A percentile compares a stretch with the other conserved stretches of the same genome.
These are phyloP conservation scores for Aspergillus cavernicola DNA, from an alignment of 495 filamentous ascomycete genomes.

Conservation along the genomic window DNA sequence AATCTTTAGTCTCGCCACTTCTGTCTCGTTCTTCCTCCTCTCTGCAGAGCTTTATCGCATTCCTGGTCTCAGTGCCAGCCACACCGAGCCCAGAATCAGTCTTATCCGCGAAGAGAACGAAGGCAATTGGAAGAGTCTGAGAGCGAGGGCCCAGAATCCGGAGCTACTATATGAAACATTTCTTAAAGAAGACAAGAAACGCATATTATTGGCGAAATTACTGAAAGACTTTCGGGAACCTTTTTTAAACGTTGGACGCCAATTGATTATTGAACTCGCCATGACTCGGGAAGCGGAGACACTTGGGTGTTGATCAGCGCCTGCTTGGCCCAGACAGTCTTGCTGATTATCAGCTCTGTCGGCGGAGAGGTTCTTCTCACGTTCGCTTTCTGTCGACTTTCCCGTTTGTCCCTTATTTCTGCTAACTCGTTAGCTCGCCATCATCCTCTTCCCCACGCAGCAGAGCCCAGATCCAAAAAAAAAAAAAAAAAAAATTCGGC, in stretches of 20 bases:
- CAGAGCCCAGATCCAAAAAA: neutral
- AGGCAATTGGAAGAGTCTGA: neutral
- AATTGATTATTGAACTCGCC: slow-evolving; percentile 24
- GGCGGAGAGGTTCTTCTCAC: slow-evolving; percentile 21
- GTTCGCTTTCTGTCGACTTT: slow-evolving; percentile 28
- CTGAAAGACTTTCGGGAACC: slow-evolving; percentile 12
- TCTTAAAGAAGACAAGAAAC: slow-evolving; percentile 1
- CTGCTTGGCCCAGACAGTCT: slow-evolving; percentile 24
- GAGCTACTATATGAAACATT: slow-evolving; percentile 2
- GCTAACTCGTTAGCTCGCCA: neutral
- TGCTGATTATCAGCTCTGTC: slow-evolving; percentile 18
- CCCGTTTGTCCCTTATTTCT: slow-evolving; percentile 4
- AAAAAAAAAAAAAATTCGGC: slow-evolving; percentile 6
- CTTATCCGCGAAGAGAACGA: neutral
- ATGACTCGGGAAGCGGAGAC: slow-evolving; percentile 26
- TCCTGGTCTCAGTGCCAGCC: slow-evolving; percentile 8
- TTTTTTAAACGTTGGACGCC: slow-evolving; percentile 7
- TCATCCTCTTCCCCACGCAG: neutral
- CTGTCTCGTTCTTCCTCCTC: neutral
- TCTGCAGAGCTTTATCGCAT: slow-evolving; percentile 31
- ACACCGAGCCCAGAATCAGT: neutral
- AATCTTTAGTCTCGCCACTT: slow-evolving; percentile 8
- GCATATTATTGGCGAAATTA: slow-evolving; percentile 6
- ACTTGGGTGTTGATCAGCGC: slow-evolving; percentile 38
- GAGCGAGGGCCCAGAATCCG: neutral